These are phyloP conservation scores for Mycena citricolor DNA, from an alignment of 1,284 basidiomycete genomes.

Conservation along the genomic window DNA sequence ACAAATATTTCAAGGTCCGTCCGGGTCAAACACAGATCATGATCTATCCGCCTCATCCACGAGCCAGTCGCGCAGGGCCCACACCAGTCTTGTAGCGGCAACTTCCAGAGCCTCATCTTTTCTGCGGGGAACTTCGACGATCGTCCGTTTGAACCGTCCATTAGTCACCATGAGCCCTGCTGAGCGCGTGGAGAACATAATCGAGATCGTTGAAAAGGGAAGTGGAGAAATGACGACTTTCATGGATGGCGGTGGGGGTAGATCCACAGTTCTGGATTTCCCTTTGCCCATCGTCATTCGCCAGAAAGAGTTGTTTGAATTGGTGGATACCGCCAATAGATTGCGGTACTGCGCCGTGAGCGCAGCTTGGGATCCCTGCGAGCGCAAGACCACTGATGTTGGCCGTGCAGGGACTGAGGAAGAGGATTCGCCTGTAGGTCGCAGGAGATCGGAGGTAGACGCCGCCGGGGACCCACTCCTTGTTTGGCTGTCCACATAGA, in stretches of 20 bases:
- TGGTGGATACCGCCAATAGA: slow-evolving; percentile 1
- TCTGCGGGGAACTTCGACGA: slow-evolving; percentile 53
- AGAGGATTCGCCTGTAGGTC: background rate
- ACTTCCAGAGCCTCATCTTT: slow-evolving; percentile 60
- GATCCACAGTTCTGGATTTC: slow-evolving; percentile 7
- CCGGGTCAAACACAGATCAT: background rate
- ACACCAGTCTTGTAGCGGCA: slow-evolving; percentile 53
- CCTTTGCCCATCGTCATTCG: slow-evolving; percentile 7
- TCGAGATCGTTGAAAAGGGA: slow-evolving; percentile 53
- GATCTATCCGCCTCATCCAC: slow-evolving; percentile 14
- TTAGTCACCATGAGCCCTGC: slow-evolving; percentile 53
- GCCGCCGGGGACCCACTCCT: no score
- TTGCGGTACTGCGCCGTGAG: slow-evolving; percentile 8
- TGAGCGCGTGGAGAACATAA: slow-evolving; percentile 57
- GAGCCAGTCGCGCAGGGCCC: slow-evolving; percentile 26
- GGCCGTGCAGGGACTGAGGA: slow-evolving; percentile 12
- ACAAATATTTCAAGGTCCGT: background rate
- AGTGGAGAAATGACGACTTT: slow-evolving; percentile 37
- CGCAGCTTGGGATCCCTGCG: slow-evolving; percentile 16
- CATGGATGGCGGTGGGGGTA: slow-evolving; percentile 12
- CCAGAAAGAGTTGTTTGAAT: slow-evolving; percentile 17
- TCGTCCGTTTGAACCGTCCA: slow-evolving; percentile 47
- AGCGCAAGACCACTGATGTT: slow-evolving; percentile 17
- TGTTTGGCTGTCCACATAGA: slow-evolving; percentile 36
- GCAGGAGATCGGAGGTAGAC: no score